Evolutionary conservation across 2,329 filamentous ascomycete genomes (phyloP), one percentile per base, ranked within the genome.

Genomic region (Penicillium sp.): DNA sequence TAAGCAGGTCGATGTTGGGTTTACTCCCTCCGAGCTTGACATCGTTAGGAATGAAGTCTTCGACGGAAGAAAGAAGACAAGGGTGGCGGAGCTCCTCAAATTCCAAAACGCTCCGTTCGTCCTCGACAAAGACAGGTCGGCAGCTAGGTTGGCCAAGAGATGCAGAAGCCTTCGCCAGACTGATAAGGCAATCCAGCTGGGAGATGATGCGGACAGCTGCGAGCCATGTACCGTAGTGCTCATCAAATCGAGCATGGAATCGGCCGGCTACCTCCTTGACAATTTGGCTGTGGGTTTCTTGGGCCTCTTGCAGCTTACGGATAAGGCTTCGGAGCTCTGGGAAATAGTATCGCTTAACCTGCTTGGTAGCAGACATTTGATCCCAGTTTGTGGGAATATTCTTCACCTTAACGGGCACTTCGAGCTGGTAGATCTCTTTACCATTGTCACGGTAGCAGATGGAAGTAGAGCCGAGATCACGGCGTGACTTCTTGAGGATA

Each of bases 21-120:
- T 83, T 80, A 10, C 87, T 80, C 6, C 95, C 95, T 58, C 95
- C 95, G 3, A 99, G 86, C 57, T 86, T 86, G 62, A 99, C 86
- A 70, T 97, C 90, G 68, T 99, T 99, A 4, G 95, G 95, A 59
- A 99, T 99, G 69, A 99, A 99, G 74, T 97, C 93, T 52, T 89
- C 88, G 2, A 96, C 90, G 3, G 88, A 90, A 59, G 90, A 90
- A 59, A 93, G 82, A 84, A 99, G 96, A 77, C 95, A 99, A 3
- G 95, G 95, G 70, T 99, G 95, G 33, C 95, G 89, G 54, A 99
- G 85, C 69, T 97, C 93, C 53, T 90, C 84, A 68, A 99, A 96
- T 58, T 97, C 90, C n/a, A 99, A 80, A 8, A 95, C 84, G 68
- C 90, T 96, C 47, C 93, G 86, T 62, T 95, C 88, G 49, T 89